phyloP scores from a whole-genome alignment of 1,284 basidiomycete species.

The Rhodofomes roseus region DNA sequence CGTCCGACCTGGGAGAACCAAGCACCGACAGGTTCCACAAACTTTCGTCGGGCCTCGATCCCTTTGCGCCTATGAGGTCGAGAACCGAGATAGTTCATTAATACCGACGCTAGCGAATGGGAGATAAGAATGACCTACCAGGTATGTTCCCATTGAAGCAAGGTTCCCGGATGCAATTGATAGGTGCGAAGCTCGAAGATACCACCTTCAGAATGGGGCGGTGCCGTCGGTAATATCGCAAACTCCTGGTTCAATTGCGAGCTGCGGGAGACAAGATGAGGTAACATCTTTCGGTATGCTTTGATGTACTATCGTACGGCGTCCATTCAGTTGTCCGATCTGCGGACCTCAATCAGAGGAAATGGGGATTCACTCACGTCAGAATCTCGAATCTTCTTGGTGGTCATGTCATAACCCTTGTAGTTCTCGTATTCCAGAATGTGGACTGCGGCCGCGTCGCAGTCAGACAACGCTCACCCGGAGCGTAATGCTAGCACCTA shows the following conservation, averaged over 20 bases:
- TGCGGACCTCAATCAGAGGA: not conserved
- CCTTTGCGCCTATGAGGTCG: slow-evolving; percentile 68
- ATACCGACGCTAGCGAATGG: not conserved
- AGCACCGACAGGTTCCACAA: slow-evolving; percentile 84
- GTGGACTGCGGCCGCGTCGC: slow-evolving; percentile 43
- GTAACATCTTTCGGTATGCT: slow-evolving; percentile 66
- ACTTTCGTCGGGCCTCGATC: slow-evolving; percentile 82
- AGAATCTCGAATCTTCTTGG: slow-evolving; percentile 53
- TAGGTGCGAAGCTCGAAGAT: slow-evolving; percentile 91
- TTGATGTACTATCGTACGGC: slow-evolving; percentile 47
- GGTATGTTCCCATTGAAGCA: slow-evolving; percentile 90
- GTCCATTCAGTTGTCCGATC: slow-evolving; percentile 1
- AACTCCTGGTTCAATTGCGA: slow-evolving; percentile 89
- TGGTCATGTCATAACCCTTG: slow-evolving; percentile 76
- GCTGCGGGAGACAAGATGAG: slow-evolving; percentile 66
- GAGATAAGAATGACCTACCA: slow-evolving; percentile 49
- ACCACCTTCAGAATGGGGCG: slow-evolving; percentile 82
- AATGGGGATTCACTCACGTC: slow-evolving; percentile 40
- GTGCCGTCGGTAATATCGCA: slow-evolving; percentile 87
- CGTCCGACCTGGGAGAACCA: slow-evolving; percentile 94
- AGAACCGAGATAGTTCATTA: slow-evolving; percentile 2
- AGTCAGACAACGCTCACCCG: not conserved
- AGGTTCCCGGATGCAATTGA: slow-evolving; percentile 76
- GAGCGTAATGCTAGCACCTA: slow-evolving; percentile 24
- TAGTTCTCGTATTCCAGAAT: slow-evolving; percentile 91